Conservation (phyloP, 305 asterid genomes). For the Solanum hybrid region DNA sequence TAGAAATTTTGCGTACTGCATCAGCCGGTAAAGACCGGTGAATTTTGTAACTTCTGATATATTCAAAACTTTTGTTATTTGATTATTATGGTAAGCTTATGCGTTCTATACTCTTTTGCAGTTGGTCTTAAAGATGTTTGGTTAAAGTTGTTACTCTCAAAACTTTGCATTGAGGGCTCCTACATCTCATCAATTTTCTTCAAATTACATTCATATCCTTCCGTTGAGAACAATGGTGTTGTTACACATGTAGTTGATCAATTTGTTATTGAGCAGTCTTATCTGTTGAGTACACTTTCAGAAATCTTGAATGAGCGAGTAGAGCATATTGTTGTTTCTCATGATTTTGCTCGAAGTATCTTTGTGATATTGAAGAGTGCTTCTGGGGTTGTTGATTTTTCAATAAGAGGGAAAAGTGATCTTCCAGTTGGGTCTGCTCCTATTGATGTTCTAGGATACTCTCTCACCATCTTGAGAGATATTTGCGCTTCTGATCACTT, state of each 20-base stretch:
- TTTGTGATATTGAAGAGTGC: slow-evolving; percentile 40
- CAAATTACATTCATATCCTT: slow-evolving; percentile 23
- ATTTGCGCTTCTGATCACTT: slow-evolving; percentile 38
- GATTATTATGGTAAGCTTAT: background rate
- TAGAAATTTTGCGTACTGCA: slow-evolving; percentile 43
- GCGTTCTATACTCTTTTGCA: slow-evolving; percentile 16
- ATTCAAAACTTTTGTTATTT: background rate
- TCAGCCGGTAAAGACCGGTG: slow-evolving; percentile 34
- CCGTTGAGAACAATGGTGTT: slow-evolving; percentile 8
- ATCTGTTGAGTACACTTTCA: slow-evolving; percentile 46
- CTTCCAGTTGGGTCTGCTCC: slow-evolving; percentile 57
- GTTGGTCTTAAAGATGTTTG: slow-evolving; percentile 60
- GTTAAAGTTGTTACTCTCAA: slow-evolving; percentile 55
- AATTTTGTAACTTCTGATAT: background rate
- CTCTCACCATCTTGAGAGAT: slow-evolving; percentile 62
- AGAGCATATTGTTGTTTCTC: slow-evolving; percentile 28
- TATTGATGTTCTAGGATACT: slow-evolving; percentile 58
- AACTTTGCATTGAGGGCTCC: slow-evolving; percentile 42
- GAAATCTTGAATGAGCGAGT: slow-evolving; percentile 39
- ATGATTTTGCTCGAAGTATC: slow-evolving; percentile 30
- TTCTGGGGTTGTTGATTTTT: slow-evolving; percentile 30
- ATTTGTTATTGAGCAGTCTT: slow-evolving; percentile 46
- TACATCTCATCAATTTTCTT: slow-evolving; percentile 35
- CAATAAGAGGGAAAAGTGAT: slow-evolving; percentile 26
- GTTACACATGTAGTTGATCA: slow-evolving; percentile 4